Evolutionary conservation across 1,139 yeast genomes (phyloP).

Genomic region (Saccharomyces hybrid): DNA sequence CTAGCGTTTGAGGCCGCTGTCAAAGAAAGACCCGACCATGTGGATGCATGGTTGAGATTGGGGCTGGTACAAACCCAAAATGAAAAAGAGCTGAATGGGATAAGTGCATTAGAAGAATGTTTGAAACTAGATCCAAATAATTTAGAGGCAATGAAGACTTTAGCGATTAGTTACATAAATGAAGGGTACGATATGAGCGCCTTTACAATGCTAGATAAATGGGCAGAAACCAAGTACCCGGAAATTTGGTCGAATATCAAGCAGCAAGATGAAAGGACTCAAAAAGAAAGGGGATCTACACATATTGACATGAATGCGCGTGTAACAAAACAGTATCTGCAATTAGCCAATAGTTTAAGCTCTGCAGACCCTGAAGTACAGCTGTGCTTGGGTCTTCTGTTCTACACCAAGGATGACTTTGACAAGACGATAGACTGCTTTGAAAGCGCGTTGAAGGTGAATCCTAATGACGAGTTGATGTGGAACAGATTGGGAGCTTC

Average conservation of each 20-base stretch:
- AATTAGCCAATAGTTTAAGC: slow-evolving; percentile 84
- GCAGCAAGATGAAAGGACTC: slow-evolving; percentile 8
- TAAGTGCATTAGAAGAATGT: slow-evolving; percentile 84
- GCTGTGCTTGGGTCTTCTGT: slow-evolving; percentile 85
- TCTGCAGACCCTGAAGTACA: slow-evolving; percentile 92
- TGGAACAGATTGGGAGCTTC: slow-evolving; percentile 98
- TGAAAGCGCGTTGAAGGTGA: slow-evolving; percentile 74
- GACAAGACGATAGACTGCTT: slow-evolving; percentile 94
- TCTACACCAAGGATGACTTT: slow-evolving; percentile 89
- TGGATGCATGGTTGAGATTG: slow-evolving; percentile 86
- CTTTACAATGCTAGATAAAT: slow-evolving; percentile 83
- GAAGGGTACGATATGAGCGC: slow-evolving; percentile 98
- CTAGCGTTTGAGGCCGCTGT: slow-evolving; percentile 96
- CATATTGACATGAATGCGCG: slow-evolving; percentile 67
- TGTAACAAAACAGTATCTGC: slow-evolving; percentile 71
- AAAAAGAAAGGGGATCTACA: slow-evolving; percentile 45
- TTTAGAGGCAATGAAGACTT: slow-evolving; percentile 72
- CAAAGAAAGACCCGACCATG: slow-evolving; percentile 66
- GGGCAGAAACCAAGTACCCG: slow-evolving; percentile 92
- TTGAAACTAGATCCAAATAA: slow-evolving; percentile 74
- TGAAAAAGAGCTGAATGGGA: slow-evolving; percentile 91
- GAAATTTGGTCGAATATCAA: slow-evolving; percentile 38
- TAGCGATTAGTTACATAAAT: slow-evolving; percentile 89
- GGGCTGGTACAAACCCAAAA: slow-evolving; percentile 96
- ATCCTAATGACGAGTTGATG: slow-evolving; percentile 81